Base-by-base conservation (phyloP, 164 flowering plant genomes). In the Piper longum region DNA sequence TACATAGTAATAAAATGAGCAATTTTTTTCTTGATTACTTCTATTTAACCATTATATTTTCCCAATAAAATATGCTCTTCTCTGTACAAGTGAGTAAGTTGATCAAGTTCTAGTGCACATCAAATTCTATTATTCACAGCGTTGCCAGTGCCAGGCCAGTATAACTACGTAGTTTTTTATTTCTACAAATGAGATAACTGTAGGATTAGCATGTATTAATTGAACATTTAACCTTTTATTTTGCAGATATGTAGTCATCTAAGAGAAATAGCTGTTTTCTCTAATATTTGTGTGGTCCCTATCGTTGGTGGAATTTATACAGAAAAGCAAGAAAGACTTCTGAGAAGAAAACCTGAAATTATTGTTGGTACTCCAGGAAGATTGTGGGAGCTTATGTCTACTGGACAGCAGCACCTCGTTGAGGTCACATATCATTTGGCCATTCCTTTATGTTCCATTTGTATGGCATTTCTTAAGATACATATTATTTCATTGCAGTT, bases 301-400 rank as follows among this genome's bases (percentile, higher is more conserved):
- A 84, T 93, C 76, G 95, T 93, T 82, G 99, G 99, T 75, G 99
- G 95, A 56, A 85, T 93, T 82, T 87, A 89, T 60, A 70, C 83
- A 7, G 89, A 88, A 67, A 93, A 93, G 76, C 97, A 93, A 73
- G 99, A 85, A 73, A 80, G 99, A 69, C 91, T 90, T 67, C 56
- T 93, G 67, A 90, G 75, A 76, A 67, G 75, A 56, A 80, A 85
- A 72, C 99, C 99, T 67, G 92, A 90, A 71, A 80, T 93, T 66
- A 64, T 93, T 74, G 92, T 93, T 71, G 99, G 91, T 70, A 93
- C 99, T 70, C 97, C 97, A 1, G 97, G 97, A 64, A 81, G 99
- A 73, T 80, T 93, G 59, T 93, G 99, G 99, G 95, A 93, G 72
- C 93, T 90, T 66, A 88, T 90, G 95, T 88, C 95, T 4, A 80